Evolutionary conservation across 2,329 filamentous ascomycete genomes (phyloP), one percentile per base, ranked within the genome.

Genomic region (Zymoseptoria crescenta): DNA sequence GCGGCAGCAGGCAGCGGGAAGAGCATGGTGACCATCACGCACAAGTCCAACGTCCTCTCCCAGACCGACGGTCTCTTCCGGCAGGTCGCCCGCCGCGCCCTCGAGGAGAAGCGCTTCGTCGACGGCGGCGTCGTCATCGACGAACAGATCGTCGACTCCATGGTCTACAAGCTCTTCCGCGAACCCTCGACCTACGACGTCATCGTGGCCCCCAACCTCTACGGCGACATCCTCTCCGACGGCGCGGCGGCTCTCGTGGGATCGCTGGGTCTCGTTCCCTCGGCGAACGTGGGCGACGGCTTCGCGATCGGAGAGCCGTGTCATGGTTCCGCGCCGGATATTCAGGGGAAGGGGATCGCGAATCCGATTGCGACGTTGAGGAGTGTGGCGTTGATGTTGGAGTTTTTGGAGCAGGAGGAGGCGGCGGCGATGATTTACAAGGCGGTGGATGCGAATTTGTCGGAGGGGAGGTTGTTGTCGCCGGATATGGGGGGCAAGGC

Each of bases 101-200:
- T 97, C 8, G 81, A 85, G 28, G 80, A 81, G 55, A 67, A 82
- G 10, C 81, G 79, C 65, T 96, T 89, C 79, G 75, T 77, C 61
- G 76, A 75, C 55, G 79, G 96, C 56, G 77, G 78, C 49, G 81
- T 96, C 57, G 61, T 60, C 9, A 69, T 72, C 28, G 94, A 97
- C 77, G 94, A 97, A 81, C 94, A 99, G 80, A 99, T 99, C 68
- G 93, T 99, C 64, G 94, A 99, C 78, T 93, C 88, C 62, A 99
- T 99, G 94, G 91, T 97, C 59, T 97, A 97, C 85, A 97, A 97
- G 81, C 88, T 99, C 59, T 97, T 97, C 86, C 90, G 93, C 63
- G 91, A 97, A 77, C 94, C 94, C 50, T 83, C 87, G 71, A 88
- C 87, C 72, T 99, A 97, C 84, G 94, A 99, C 74, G 93, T 97